phyloP scores from a whole-genome alignment of 176 grass and related monocot genomes.

The Tillandsia fasciculata region DNA sequence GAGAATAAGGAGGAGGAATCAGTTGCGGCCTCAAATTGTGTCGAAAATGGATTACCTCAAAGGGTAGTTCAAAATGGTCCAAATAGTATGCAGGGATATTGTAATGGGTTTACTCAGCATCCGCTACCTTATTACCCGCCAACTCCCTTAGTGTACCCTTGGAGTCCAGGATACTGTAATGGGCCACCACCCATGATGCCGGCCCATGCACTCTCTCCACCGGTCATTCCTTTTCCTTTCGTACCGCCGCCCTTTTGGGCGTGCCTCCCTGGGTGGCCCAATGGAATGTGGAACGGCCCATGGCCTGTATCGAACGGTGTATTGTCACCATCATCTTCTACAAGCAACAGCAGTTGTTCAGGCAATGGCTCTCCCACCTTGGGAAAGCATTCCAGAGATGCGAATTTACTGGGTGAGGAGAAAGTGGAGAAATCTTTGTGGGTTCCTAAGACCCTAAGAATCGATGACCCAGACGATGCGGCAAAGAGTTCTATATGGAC shows the following conservation, averaged over 20 bases:
- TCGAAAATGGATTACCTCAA: constrained; percentile 20
- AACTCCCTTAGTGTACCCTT: constrained; percentile 65
- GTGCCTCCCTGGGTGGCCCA: constrained; percentile 45
- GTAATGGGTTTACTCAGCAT: constrained; percentile 41
- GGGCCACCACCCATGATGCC: constrained; percentile 39
- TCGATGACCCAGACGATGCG: constrained; percentile 83
- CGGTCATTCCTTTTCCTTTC: constrained; percentile 61
- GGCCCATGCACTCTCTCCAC: constrained; percentile 27
- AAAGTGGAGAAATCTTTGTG: constrained; percentile 62
- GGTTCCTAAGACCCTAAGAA: constrained; percentile 84
- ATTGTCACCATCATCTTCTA: constrained; percentile 36
- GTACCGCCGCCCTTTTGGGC: constrained; percentile 69
- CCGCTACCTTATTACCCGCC: constrained; percentile 54
- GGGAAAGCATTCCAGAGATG: constrained; percentile 79
- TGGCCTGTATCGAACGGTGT: constrained; percentile 32
- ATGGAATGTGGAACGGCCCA: constrained; percentile 33
- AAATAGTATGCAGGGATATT: constrained; percentile 33
- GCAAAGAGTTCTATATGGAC: constrained; percentile 96
- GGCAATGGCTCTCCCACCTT: constrained; percentile 61
- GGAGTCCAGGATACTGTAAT: constrained; percentile 40
- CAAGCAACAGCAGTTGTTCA: constrained; percentile 58
- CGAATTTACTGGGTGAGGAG: constrained; percentile 36
- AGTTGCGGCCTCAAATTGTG: constrained; percentile 22
- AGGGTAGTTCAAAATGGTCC: constrained; percentile 10
- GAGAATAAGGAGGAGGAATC: constrained; percentile 48